Conservation (phyloP, 306 rosid genomes). For the Rosa chinensis region DNA sequence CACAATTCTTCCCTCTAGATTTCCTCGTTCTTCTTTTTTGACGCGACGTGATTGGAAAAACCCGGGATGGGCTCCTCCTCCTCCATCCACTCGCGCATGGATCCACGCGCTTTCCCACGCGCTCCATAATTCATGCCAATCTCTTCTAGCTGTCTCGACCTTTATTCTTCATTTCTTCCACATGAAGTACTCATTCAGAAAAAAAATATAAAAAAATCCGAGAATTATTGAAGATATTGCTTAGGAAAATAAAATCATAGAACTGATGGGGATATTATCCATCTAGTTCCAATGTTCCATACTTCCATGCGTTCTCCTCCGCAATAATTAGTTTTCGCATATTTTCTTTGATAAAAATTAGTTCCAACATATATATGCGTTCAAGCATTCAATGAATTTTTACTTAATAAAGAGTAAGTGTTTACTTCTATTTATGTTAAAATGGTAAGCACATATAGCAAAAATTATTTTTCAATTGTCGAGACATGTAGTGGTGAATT, state of each 20-base stretch:
- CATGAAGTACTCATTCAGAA: not conserved
- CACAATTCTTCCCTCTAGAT: conserved; percentile 44
- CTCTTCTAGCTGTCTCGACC: not conserved
- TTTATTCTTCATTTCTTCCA: not conserved
- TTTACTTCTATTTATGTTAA: too few relatives aligned
- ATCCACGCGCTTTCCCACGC: not conserved
- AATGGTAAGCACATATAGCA: too few relatives aligned
- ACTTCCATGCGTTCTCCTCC: not conserved
- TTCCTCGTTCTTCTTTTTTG: conserved; percentile 51
- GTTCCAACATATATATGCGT: not conserved
- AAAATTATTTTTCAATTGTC: not conserved
- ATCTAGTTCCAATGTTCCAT: too few relatives aligned
- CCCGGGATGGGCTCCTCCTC: conserved; percentile 17
- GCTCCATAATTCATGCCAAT: not conserved
- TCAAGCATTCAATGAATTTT: not conserved
- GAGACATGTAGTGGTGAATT: not conserved
- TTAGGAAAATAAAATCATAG: too few relatives aligned
- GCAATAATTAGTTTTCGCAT: not conserved
- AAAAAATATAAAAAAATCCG: not conserved
- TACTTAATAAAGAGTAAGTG: not conserved
- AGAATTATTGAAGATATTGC: not conserved
- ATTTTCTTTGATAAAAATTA: not conserved
- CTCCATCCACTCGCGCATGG: not conserved
- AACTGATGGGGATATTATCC: not conserved
- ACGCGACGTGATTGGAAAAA: conserved; percentile 36